These are phyloP conservation scores for Aspergillus kassunensis DNA, from an alignment of 495 filamentous ascomycete species.

Conservation along the genomic window DNA sequence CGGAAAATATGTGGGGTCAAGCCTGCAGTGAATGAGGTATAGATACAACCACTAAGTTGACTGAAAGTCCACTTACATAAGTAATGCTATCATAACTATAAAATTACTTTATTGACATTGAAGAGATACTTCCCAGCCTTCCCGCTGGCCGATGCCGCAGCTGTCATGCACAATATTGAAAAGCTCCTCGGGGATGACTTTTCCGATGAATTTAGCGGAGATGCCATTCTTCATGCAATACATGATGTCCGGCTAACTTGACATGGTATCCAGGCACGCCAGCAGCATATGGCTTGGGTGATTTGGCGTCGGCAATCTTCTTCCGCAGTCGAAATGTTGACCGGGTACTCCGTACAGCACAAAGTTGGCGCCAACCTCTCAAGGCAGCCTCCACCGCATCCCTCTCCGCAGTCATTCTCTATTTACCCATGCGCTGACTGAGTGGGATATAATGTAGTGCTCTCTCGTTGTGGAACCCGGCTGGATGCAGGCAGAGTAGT, in stretches of 20 bases:
- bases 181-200: constrained; percentile 10
- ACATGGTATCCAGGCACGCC: constrained; percentile 12
- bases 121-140: constrained; percentile 28
- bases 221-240: constrained; percentile 14
- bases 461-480: neutral
- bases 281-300: constrained; percentile 15
- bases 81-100: constrained; percentile 24
- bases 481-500: too few relatives aligned
- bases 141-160: constrained; percentile 10
- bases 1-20: constrained; percentile 16
- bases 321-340: constrained; percentile 17
- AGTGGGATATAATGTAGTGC: neutral
- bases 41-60: too few relatives aligned
- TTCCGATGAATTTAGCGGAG: constrained; percentile 17
- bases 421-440: constrained; percentile 12
- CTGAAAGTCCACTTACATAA: neutral
- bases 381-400: constrained; percentile 11
- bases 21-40: too few relatives aligned
- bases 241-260: constrained; percentile 10
- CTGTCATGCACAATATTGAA: constrained; percentile 11
- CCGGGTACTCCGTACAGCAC: constrained; percentile 1
- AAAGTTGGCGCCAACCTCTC: constrained; percentile 10
- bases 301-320: constrained; percentile 15
- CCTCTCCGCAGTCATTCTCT: constrained; percentile 15
- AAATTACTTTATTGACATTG: constrained; percentile 37